phyloP scores from a whole-genome alignment of 208 protist species.

The Leishmania gerbilli region DNA sequence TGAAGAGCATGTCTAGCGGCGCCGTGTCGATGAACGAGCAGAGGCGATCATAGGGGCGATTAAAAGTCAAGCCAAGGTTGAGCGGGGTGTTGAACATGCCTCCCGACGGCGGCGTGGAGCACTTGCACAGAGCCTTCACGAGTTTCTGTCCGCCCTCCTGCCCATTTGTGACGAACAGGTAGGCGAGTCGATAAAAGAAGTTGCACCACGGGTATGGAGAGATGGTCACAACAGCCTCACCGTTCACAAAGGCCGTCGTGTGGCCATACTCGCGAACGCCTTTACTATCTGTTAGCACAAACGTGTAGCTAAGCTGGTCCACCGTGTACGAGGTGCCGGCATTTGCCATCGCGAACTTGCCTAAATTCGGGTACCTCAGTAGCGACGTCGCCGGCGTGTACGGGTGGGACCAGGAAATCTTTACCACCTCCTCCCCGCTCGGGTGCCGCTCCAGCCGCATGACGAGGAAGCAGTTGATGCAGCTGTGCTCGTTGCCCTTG shows the following conservation, averaged over 20 bases:
- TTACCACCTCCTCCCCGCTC: constrained; percentile 18
- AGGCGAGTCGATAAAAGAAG: constrained; percentile 72
- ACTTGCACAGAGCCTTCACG: constrained; percentile 48
- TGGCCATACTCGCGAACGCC: constrained; percentile 81
- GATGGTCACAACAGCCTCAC: constrained; percentile 63
- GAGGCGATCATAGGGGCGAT: constrained; percentile 73
- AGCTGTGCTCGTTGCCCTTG: constrained; percentile 53
- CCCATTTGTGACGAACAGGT: constrained; percentile 59
- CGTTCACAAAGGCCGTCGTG: constrained; percentile 63
- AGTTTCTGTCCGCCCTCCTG: constrained; percentile 38
- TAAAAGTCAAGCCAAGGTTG: constrained; percentile 48
- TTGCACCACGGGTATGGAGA: constrained; percentile 84
- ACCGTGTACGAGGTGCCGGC: constrained; percentile 53
- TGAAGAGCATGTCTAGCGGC: constrained; percentile 58
- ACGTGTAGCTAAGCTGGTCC: constrained; percentile 67
- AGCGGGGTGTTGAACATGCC: constrained; percentile 53
- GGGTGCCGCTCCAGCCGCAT: constrained; percentile 35
- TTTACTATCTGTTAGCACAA: constrained; percentile 76
- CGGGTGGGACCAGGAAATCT: constrained; percentile 67
- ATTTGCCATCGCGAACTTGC: constrained; percentile 64
- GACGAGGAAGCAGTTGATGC: constrained; percentile 52
- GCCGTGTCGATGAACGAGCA: constrained; percentile 86
- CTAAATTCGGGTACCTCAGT: constrained; percentile 55
- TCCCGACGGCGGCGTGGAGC: constrained; percentile 66
- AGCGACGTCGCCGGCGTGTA: constrained; percentile 32